Evolutionary conservation across 2,329 filamentous ascomycete genomes (phyloP), one percentile per base, ranked within the genome.

Genomic region (Colletotrichum gigasporum): DNA sequence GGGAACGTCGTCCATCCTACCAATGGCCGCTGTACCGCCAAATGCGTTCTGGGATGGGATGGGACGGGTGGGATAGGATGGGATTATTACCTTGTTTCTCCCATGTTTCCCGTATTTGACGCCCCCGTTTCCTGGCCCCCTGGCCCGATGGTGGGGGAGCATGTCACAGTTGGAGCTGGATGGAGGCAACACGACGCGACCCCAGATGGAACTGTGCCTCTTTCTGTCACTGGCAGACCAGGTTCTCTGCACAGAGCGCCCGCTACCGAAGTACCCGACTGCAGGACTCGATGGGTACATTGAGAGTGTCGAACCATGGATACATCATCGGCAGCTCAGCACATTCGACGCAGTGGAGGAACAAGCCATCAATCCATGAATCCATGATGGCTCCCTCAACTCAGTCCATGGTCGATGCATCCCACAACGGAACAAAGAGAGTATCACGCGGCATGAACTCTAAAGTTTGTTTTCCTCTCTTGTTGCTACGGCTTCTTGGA

Each of bases 51-150:
- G 26, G 55, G 61, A 47, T 24, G 47, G 30, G 53, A 56, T 47
- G n/a, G n/a, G n/a, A n/a, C n/a, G 26, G 52, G 37, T 30, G 61
- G 48, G 48, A 54, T 53, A 32, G 24, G 52, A 45, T 30, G 61
- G 48, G 48, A 54, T 53, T 39, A 30, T 56, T 61, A 64, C 41
- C 61, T 64, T 54, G 54, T 53, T 61, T 61, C 48, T 64, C 48
- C 48, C 56, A 54, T 53, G 56, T 57, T 50, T 64, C 61, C 61
- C 55, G 61, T 64, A 64, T 64, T 64, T 24, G 28, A 64, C 41
- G 34, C 41, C 61, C 48, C 57, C 42, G 51, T 18, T 64, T 53
- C 32, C 41, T 41, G 18, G 37, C 22, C 34, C 61, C 47, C 26
- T 35, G 55, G 47, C 41, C 28, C 18, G 32, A 34, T 54, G 26